Percentiles rank a stretch among this genome's conserved stretches.
phyloP scores from a whole-genome alignment of 2,329 filamentous ascomycete genomes.

The Sarocladiaceae sp. region DNA sequence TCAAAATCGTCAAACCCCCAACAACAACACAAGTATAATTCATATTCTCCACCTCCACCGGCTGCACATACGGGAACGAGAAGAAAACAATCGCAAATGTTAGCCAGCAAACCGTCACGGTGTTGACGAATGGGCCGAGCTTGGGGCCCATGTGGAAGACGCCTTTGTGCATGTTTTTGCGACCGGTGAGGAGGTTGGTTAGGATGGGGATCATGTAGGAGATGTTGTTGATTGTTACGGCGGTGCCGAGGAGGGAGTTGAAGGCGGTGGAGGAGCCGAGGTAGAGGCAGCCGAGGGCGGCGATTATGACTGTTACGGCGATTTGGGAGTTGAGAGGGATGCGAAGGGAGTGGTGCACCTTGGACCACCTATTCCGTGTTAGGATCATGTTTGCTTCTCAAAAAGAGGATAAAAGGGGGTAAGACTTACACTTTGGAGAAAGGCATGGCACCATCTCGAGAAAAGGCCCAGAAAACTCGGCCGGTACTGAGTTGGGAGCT shows the following conservation, averaged over 20 bases:
- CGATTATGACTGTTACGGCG: conserved; percentile 27
- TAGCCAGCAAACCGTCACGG: conserved; percentile 31
- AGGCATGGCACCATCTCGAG: conserved; percentile 37
- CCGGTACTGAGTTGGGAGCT: conserved; percentile 29
- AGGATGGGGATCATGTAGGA: conserved; percentile 41
- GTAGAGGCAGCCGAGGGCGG: conserved; percentile 37
- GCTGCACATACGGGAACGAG: conserved; percentile 37
- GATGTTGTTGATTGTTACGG: conserved; percentile 39
- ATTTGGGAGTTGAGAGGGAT: conserved; percentile 35
- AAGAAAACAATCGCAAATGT: conserved; percentile 39
- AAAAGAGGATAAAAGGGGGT: conserved; percentile 18
- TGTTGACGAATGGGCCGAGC: conserved; percentile 30
- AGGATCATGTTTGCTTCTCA: too few relatives aligned
- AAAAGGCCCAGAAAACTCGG: conserved; percentile 37
- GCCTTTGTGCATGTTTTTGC: conserved; percentile 34
- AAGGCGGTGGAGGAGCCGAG: conserved; percentile 39
- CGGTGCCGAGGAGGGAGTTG: conserved; percentile 34
- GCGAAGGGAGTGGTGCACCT: conserved; percentile 27
- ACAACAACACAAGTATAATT: conserved; percentile 45
- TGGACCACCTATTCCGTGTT: conserved; percentile 33
- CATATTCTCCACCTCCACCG: conserved; percentile 36
- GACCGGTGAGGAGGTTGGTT: conserved; percentile 36
- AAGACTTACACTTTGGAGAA: conserved; percentile 23
- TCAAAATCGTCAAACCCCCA: conserved; percentile 29
- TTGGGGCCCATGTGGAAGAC: conserved; percentile 30